Percentiles rank a stretch among this genome's conserved stretches.
These are phyloP conservation scores for Hemisphaericaspora xylofermentans DNA, from an alignment of 1,139 yeast species.

Conservation along the genomic window DNA sequence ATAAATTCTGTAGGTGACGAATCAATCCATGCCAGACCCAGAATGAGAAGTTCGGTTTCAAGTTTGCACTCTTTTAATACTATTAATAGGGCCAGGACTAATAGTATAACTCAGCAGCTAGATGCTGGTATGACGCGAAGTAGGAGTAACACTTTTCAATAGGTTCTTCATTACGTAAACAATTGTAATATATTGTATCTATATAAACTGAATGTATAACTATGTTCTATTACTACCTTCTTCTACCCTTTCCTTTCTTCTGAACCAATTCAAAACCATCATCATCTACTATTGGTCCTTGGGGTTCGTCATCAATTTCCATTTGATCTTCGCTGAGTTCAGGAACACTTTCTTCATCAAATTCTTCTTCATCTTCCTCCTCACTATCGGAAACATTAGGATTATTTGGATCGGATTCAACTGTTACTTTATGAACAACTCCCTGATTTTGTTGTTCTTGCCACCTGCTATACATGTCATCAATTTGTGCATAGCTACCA, in stretches of 20 bases:
- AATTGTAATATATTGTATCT: background rate
- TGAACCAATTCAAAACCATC: slow-evolving; percentile 92
- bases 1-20: background rate
- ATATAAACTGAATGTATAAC: background rate
- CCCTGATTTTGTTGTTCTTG: slow-evolving; percentile 47
- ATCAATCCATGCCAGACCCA: background rate
- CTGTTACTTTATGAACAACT: slow-evolving; percentile 30
- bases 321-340: slow-evolving; percentile 32
- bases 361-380: slow-evolving; percentile 46
- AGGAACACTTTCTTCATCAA: slow-evolving; percentile 19
- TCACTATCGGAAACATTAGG: slow-evolving; percentile 53
- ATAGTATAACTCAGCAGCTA: slow-evolving; percentile 12
- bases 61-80: slow-evolving; percentile 46
- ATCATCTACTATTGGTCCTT: slow-evolving; percentile 77
- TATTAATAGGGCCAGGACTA: slow-evolving; percentile 38
- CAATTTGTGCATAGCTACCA: slow-evolving; percentile 54
- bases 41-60: slow-evolving; percentile 31
- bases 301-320: slow-evolving; percentile 38
- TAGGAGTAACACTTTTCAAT: slow-evolving; percentile 7
- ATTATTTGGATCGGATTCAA: slow-evolving; percentile 59
- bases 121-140: background rate
- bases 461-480: slow-evolving; percentile 60
- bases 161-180: background rate
- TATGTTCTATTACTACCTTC: slow-evolving; percentile 18
- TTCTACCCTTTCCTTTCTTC: slow-evolving; percentile 60